phyloP scores from a whole-genome alignment of 179 eudicot genomes.

The Beta lomatogona region DNA sequence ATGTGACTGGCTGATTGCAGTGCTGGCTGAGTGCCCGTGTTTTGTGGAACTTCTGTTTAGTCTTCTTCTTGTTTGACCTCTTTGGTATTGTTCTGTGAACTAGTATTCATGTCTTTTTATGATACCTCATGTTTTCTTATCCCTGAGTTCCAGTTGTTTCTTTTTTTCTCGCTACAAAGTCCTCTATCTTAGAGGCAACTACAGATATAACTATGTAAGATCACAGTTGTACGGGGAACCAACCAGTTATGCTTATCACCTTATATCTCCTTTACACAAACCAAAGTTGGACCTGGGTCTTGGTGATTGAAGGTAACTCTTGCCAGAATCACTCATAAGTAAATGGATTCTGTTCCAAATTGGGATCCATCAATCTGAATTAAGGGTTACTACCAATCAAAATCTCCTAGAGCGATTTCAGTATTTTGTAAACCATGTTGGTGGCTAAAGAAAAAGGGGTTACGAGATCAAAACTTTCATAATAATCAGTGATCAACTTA shows the following conservation, averaged over 20 bases:
- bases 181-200: not conserved
- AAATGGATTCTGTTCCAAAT: no score
- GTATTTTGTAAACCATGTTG: not conserved
- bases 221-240: not conserved
- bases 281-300: not conserved
- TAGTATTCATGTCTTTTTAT: not conserved
- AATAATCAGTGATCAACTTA: not conserved
- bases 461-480: not conserved
- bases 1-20: conserved; percentile 1
- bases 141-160: not conserved
- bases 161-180: not conserved
- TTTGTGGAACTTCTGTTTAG: not conserved
- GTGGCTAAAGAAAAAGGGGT: not conserved
- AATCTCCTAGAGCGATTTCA: not conserved
- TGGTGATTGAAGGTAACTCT: not conserved
- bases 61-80: not conserved
- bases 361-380: not conserved
- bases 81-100: not conserved
- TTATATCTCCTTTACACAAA: not conserved
- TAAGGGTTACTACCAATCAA: not conserved
- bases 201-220: not conserved
- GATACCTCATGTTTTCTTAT: not conserved
- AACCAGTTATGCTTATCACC: not conserved
- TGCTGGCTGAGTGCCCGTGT: not conserved
- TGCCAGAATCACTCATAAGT: no score